These are phyloP conservation scores for Dinochytrium kinnereticum DNA, from an alignment of 371 early-diverging fungal species.

Conservation along the genomic window DNA sequence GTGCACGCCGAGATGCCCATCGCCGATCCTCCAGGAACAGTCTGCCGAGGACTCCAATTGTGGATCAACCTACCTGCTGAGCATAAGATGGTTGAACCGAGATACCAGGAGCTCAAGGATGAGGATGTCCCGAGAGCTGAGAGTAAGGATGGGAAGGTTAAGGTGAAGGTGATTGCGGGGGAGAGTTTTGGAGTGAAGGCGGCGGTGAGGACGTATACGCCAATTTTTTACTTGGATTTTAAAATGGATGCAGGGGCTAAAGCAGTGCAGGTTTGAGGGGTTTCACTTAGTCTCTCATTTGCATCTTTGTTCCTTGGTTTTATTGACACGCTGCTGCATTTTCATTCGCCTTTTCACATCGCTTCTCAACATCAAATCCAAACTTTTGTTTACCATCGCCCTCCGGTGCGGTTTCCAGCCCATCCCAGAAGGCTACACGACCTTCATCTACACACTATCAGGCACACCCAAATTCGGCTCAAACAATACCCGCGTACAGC, in stretches of 20 bases:
- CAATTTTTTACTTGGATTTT: slow-evolving; percentile 76
- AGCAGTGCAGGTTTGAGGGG: slow-evolving; percentile 42
- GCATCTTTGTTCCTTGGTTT: too few species aligned
- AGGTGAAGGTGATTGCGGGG: slow-evolving; percentile 82
- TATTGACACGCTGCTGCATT: too few species aligned
- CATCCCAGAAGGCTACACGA: slow-evolving; percentile 66
- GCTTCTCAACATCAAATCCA: too few species aligned
- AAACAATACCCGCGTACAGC: slow-evolving; percentile 20
- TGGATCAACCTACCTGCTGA: slow-evolving; percentile 86
- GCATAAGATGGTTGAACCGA: slow-evolving; percentile 77
- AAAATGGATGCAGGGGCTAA: slow-evolving; percentile 59
- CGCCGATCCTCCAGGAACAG: slow-evolving; percentile 34
- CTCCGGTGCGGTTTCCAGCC: slow-evolving; percentile 8
- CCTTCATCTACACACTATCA: slow-evolving; percentile 70
- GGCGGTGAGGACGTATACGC: slow-evolving; percentile 68
- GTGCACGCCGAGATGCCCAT: slow-evolving; percentile 68
- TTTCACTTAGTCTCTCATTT: too few species aligned
- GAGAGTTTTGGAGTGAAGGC: slow-evolving; percentile 66
- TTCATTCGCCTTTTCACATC: too few species aligned
- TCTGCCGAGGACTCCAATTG: slow-evolving; percentile 74
- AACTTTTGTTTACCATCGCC: too few species aligned
- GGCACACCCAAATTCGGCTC: slow-evolving; percentile 60
- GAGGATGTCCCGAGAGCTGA: slow-evolving; percentile 63
- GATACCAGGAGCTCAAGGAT: slow-evolving; percentile 75
- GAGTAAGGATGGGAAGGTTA: slow-evolving; percentile 59